These are phyloP conservation scores for Cyberlindnera suaveolens DNA, from an alignment of 805 yeast genomes.

Conservation along the genomic window DNA sequence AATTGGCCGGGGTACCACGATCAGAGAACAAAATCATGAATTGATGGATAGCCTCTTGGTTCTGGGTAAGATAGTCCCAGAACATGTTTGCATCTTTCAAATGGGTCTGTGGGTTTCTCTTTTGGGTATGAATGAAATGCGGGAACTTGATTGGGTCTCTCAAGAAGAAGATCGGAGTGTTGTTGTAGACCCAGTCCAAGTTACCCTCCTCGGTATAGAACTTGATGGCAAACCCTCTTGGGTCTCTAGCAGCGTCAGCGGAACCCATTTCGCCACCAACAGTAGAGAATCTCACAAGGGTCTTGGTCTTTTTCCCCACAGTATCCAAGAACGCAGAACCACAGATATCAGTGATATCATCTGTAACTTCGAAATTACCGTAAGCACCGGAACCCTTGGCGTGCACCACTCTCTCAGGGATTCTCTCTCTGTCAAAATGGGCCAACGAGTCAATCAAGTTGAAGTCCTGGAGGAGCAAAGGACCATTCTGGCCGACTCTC, in stretches of 20 bases:
- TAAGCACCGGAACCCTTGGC: conserved; percentile 93
- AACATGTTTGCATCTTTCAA: conserved; percentile 71
- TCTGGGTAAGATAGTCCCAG: conserved; percentile 70
- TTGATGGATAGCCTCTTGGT: conserved; percentile 73
- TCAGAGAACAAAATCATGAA: conserved; percentile 68
- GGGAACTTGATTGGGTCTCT: conserved; percentile 87
- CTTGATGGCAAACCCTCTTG: conserved; percentile 79
- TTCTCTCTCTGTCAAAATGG: conserved; percentile 84
- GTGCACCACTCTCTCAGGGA: conserved; percentile 90
- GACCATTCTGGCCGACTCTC: conserved; percentile 71
- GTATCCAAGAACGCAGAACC: conserved; percentile 63
- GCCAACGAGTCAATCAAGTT: conserved; percentile 75
- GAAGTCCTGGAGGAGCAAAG: conserved; percentile 75
- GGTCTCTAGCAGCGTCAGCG: conserved; percentile 81
- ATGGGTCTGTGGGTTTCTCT: conserved; percentile 78
- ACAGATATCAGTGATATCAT: conserved; percentile 70
- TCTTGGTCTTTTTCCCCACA: conserved; percentile 75
- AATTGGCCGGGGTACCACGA: conserved; percentile 75
- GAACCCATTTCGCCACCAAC: conserved; percentile 84
- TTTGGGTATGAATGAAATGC: conserved; percentile 83
- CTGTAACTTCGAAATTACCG: conserved; percentile 83
- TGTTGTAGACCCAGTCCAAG: conserved; percentile 79
- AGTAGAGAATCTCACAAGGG: conserved; percentile 72
- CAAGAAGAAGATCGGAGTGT: conserved; percentile 79
- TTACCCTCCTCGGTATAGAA: conserved; percentile 81